These are phyloP conservation scores for Coniochaeta sp. DNA, from an alignment of 2,329 filamentous ascomycete genomes.

Conservation along the genomic window DNA sequence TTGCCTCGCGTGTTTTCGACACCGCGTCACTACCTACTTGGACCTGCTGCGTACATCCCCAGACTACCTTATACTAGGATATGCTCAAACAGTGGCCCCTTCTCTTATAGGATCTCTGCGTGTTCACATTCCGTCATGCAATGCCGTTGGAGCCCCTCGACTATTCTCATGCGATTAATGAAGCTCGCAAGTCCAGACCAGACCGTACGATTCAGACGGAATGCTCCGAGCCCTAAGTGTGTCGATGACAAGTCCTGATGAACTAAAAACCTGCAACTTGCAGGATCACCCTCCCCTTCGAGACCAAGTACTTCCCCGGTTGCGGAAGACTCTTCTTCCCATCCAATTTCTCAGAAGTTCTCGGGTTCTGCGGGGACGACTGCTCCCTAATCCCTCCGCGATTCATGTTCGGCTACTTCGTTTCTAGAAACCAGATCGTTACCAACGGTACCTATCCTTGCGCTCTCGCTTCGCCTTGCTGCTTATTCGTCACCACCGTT, in stretches of 20 bases:
- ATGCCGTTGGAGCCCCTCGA: not conserved
- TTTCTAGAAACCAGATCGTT: not conserved
- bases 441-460: not conserved
- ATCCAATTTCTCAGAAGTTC: not conserved
- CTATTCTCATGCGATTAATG: not conserved
- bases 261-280: no score
- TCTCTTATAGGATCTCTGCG: not conserved
- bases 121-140: not conserved
- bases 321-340: not conserved
- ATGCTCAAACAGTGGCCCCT: not conserved
- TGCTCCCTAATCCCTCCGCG: not conserved
- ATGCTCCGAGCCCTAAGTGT: no score
- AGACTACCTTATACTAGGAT: not conserved
- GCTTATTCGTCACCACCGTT: not conserved
- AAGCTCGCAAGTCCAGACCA: no score
- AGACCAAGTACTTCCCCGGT: not conserved
- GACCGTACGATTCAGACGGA: no score
- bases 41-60: not conserved
- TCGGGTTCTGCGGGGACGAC: not conserved
- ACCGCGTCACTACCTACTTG: not conserved
- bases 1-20: not conserved
- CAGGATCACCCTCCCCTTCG: not conserved
- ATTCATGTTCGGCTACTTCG: not conserved
- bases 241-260: no score
- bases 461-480: not conserved